Conservation (phyloP, 768 basidiomycete genomes). For the Pisolithus albus region DNA sequence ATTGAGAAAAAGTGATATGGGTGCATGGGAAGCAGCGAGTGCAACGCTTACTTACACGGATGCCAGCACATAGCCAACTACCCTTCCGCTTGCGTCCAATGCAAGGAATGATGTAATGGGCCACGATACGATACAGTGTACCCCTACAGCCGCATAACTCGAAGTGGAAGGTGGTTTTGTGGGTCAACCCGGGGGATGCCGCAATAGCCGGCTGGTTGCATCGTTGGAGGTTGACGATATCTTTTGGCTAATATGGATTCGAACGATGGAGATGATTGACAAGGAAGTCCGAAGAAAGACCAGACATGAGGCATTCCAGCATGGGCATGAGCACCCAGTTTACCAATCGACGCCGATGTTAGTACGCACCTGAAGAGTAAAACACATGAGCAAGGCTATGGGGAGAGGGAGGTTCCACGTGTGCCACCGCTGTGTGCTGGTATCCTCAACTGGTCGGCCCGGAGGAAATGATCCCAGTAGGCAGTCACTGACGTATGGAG, state of each 20-base stretch:
- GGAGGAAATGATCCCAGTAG: background rate
- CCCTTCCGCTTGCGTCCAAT: conserved; percentile 37
- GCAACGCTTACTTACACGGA: conserved; percentile 37
- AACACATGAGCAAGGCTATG: too few relatives aligned
- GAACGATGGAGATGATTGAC: background rate
- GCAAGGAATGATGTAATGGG: conserved; percentile 50
- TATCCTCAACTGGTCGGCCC: conserved; percentile 10
- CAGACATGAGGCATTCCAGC: background rate
- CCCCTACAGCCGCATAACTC: conserved; percentile 26
- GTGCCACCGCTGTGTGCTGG: conserved; percentile 18
- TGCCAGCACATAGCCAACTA: conserved; percentile 52
- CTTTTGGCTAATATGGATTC: conserved; percentile 32
- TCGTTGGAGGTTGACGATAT: conserved; percentile 43
- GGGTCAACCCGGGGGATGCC: background rate
- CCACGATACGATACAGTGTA: conserved; percentile 43
- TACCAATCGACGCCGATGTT: background rate
- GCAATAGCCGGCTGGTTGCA: conserved; percentile 33
- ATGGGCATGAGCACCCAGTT: background rate
- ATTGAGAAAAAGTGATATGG: too few relatives aligned
- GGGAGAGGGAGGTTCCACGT: too few relatives aligned
- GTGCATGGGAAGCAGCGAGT: background rate
- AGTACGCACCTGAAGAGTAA: too few relatives aligned
- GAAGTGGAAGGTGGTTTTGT: too few relatives aligned
- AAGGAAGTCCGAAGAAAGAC: background rate
- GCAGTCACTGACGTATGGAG: conserved; percentile 24